These are phyloP conservation scores for Penicillium salamii DNA, from an alignment of 495 filamentous ascomycete genomes.

Conservation along the genomic window DNA sequence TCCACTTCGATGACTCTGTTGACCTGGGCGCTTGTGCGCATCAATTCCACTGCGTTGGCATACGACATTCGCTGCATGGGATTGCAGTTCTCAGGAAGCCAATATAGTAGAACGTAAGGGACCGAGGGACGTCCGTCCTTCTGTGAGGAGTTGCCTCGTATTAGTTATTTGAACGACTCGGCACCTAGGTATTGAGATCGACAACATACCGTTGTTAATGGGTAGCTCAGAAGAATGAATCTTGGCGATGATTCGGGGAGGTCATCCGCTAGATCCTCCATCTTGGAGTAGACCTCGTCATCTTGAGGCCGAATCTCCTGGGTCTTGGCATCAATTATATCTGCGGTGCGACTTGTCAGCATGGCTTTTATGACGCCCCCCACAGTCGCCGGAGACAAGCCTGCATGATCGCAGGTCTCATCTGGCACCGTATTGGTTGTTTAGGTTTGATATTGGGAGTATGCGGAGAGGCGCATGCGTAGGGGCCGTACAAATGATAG, in stretches of 20 bases:
- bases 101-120: conserved; percentile 92
- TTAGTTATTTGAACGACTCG: conserved; percentile 2
- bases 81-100: conserved; percentile 86
- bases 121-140: conserved; percentile 61
- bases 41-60: conserved; percentile 89
- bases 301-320: conserved; percentile 81
- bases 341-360: conserved; percentile 16
- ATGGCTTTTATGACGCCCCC: too few species aligned
- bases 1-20: conserved; percentile 78
- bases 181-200: not conserved
- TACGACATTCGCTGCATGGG: conserved; percentile 85
- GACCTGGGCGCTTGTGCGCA: conserved; percentile 86
- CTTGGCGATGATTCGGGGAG: conserved; percentile 89
- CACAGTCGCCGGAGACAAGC: not conserved
- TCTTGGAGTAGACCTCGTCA: conserved; percentile 71
- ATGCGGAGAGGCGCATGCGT: not conserved
- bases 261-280: conserved; percentile 79
- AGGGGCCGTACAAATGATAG: conserved; percentile 77
- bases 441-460: not conserved
- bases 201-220: conserved; percentile 68
- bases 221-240: conserved; percentile 87
- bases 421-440: not conserved
- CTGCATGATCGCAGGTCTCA: not conserved
- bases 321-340: conserved; percentile 75
- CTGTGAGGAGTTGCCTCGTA: conserved; percentile 29